Base-by-base conservation (phyloP, 768 basidiomycete genomes). In the Tulasnella sp. region DNA sequence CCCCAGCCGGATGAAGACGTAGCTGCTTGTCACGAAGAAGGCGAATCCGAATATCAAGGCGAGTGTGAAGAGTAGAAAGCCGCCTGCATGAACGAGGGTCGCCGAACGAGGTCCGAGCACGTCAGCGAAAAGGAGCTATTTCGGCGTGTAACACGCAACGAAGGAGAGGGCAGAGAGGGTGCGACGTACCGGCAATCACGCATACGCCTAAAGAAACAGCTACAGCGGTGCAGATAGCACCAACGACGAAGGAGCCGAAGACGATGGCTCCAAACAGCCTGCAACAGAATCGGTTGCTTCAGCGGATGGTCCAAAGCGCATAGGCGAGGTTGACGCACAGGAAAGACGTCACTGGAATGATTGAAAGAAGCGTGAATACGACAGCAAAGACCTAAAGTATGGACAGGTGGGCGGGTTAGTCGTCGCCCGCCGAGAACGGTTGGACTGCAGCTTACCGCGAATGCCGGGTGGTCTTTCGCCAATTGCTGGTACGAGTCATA, bases 401-500 rank as follows among this genome's bases (percentile, higher is more conserved):
- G 29, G 29, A 10, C 29, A 35, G 32, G 18, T 18, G 69, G 39
- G 29, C 3, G 39, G 39, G 32, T 44, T 48, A 35, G 39, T 37
- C n/a, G n/a, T 5, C n/a, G 37, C 46, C 71, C 71, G 5, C 29
- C 39, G n/a, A 29, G 23, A 42, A 2, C 40, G 26, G 35, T 73
- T 26, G 32, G 7, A n/a, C 32, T 73, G 39, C 5, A 35, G 71
- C 20, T 5, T 26, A 74, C 73, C 73, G 73, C 51, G 73, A 55
- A n/a, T 15, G 73, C 51, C 32, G 73, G 73, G 51, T 74, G 51
- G 39, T 48, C 51, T 48, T 55, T 44, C 39, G 73, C 73, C 32
- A 48, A 48, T 13, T 48, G 73, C 73, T 74, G 73, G 51, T 74
- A 74, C 44, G 44, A 74, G 40, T 44, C 73, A 42, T 74, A 74